Evolutionary conservation across 169 alveolate genomes (phyloP), one percentile per base, ranked within the genome.

Genomic region (Eimeria tenella): DNA sequence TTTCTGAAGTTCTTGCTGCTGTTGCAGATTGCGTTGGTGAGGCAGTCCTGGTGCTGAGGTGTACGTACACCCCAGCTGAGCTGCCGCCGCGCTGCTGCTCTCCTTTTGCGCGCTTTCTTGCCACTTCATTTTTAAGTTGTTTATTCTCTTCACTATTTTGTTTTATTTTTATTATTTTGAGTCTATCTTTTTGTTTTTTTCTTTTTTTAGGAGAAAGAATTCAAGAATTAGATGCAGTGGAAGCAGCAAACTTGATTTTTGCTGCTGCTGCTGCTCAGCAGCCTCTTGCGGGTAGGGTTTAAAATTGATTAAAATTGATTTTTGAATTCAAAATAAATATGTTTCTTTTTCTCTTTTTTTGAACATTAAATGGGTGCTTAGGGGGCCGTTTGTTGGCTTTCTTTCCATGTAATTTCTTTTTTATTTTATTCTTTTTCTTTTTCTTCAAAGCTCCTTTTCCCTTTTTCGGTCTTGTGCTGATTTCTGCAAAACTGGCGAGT

Each of bases 21-120:
- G 58, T 73, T 21, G 83, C 83, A 13, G 63, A 75, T 15, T 75
- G 63, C 17, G 60, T 75, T 49, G 63, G 60, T 75, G 60, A 75
- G 86, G 5, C 53, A 6, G 17, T 13, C 5, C 3, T 1, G 11
- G 68, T 58, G 11, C 31, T 68, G 21, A 0, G 77, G 77, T 71
- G 50, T 71, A 71, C 49, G 10, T 71, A 71, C 77, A 68, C 77
- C 77, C 11, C 68, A 58, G 2, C 11, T 11, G 65, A 31, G 42
- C 42, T 31, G 42, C 42, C 4, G 4, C 4, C 42, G 42, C 42
- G 42, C 42, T 31, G 42, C 42, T 31, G 42, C 42, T 31, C 42
- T 2, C 42, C 42, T 31, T 62, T 63, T 63, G 23, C 21, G 17
- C 21, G 21, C 0, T 63, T 10, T 19, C 3, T 63, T 7, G 23